These are phyloP conservation scores for Lachancea cidri DNA, from an alignment of 805 yeast genomes.

Conservation along the genomic window DNA sequence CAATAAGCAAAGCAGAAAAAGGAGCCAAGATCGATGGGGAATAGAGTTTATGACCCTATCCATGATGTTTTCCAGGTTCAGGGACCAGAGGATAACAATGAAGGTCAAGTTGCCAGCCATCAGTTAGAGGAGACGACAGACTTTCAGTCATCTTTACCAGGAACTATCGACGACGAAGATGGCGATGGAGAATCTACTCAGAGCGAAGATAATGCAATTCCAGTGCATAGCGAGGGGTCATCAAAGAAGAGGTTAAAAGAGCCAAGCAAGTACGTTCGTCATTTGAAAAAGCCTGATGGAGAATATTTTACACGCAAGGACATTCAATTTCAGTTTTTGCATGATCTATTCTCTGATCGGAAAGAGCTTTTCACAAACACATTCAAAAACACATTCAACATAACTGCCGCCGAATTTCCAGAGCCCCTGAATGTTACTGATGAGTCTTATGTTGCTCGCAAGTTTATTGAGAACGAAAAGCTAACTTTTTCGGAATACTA, in stretches of 20 bases:
- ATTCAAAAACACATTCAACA: slow-evolving; percentile 40
- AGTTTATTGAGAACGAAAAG: slow-evolving; percentile 37
- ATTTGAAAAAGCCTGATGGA: slow-evolving; percentile 84
- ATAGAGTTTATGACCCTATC: slow-evolving; percentile 33
- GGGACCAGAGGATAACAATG: background rate
- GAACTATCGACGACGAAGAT: slow-evolving; percentile 3
- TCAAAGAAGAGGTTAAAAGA: slow-evolving; percentile 18
- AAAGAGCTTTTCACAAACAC: slow-evolving; percentile 64
- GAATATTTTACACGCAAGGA: slow-evolving; percentile 87
- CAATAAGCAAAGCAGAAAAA: background rate
- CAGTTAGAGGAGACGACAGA: slow-evolving; percentile 1
- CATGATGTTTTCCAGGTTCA: slow-evolving; percentile 31
- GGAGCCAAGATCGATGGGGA: slow-evolving; percentile 19
- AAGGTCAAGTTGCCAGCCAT: background rate
- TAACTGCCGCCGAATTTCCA: slow-evolving; percentile 32
- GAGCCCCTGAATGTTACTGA: slow-evolving; percentile 29
- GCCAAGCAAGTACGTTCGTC: slow-evolving; percentile 36
- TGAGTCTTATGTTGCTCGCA: slow-evolving; percentile 35
- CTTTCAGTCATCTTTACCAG: background rate
- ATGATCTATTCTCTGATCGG: slow-evolving; percentile 57
- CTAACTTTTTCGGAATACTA: slow-evolving; percentile 82
- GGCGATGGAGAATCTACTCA: slow-evolving; percentile 18
- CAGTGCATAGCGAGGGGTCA: slow-evolving; percentile 3
- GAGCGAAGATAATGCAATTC: slow-evolving; percentile 16
- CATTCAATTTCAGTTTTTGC: slow-evolving; percentile 76